Percentiles rank a stretch among this genome's conserved stretches.
These are phyloP conservation scores for Fusarium phyllophilum DNA, from an alignment of 2,329 filamentous ascomycete genomes.

Conservation along the genomic window DNA sequence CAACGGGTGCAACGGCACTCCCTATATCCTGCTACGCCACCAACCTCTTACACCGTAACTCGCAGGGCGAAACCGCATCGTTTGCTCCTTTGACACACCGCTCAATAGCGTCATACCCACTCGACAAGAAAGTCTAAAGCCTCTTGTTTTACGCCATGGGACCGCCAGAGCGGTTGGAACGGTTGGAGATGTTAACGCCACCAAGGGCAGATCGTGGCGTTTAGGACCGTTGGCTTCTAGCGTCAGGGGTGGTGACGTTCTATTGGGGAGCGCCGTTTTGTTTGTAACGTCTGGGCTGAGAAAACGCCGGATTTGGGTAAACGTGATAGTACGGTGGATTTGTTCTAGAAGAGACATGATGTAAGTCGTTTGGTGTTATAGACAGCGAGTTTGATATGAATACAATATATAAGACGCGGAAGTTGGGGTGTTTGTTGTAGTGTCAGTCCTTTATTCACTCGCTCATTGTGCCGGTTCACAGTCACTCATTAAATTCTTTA, in stretches of 20 bases:
- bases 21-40: background rate
- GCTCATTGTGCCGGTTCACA: slow-evolving; percentile 12
- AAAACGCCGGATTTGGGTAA: slow-evolving; percentile 29
- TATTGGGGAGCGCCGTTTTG: slow-evolving; percentile 14
- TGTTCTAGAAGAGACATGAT: slow-evolving; percentile 21
- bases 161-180: background rate
- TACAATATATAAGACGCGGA: background rate
- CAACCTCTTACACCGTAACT: slow-evolving; percentile 19
- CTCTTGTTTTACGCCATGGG: background rate
- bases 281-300: slow-evolving; percentile 15
- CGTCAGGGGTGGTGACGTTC: slow-evolving; percentile 20
- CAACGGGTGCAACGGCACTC: background rate
- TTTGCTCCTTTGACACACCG: background rate
- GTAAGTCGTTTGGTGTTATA: background rate
- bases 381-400: background rate
- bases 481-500: slow-evolving; percentile 13
- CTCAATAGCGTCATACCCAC: background rate
- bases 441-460: slow-evolving; percentile 5
- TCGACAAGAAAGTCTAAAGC: background rate
- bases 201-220: slow-evolving; percentile 29
- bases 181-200: slow-evolving; percentile 27
- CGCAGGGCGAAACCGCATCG: background rate
- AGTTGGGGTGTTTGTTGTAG: background rate
- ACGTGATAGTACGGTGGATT: background rate
- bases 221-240: slow-evolving; percentile 20